Conservation (phyloP, 176 grass and related monocot genomes). For the Luzula sylvatica region DNA sequence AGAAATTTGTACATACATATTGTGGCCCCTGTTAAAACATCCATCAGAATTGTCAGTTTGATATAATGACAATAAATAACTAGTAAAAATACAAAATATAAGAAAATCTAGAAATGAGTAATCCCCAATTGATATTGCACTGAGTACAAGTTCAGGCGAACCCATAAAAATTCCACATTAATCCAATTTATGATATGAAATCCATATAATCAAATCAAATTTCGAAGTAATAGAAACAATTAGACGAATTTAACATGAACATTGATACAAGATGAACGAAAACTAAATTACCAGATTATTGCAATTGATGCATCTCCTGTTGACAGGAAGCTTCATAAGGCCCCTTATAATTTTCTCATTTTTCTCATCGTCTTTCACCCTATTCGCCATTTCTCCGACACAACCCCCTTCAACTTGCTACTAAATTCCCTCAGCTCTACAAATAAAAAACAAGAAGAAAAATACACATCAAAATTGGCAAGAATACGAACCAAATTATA, state of each 20-base stretch:
- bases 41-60: constrained; percentile 22
- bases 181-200: not conserved
- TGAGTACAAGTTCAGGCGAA: not conserved
- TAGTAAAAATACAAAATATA: not conserved
- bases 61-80: not conserved
- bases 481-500: not conserved
- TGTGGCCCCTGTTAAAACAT: constrained; percentile 68
- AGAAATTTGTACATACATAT: constrained; percentile 99
- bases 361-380: constrained; percentile 90
- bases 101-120: not conserved
- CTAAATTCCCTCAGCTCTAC: constrained; percentile 8
- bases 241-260: not conserved
- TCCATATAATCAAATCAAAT: not conserved
- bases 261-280: constrained; percentile 9
- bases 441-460: not conserved
- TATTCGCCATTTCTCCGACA: constrained; percentile 45
- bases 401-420: constrained; percentile 2
- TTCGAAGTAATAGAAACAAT: constrained; percentile 6
- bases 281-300: constrained; percentile 68
- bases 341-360: constrained; percentile 94
- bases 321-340: constrained; percentile 82
- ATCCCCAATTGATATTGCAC: not conserved
- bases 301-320: constrained; percentile 98
- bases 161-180: not conserved
- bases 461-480: too few relatives aligned